phyloP scores from a whole-genome alignment of 2,329 filamentous ascomycete species.

The Epicoccum sorghinum region DNA sequence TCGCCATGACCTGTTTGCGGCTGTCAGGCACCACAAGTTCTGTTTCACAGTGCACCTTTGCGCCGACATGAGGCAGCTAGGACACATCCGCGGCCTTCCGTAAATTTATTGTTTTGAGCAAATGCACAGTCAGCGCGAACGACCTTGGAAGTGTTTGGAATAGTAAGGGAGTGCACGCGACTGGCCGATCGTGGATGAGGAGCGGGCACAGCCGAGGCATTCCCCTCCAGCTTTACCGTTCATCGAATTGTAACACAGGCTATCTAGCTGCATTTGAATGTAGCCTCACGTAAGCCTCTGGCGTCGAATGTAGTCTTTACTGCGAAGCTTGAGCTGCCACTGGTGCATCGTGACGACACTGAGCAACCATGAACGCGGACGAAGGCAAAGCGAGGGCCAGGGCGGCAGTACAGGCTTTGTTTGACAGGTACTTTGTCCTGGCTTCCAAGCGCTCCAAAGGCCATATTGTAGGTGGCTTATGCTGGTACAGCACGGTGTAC shows the following conservation, averaged over 20 bases:
- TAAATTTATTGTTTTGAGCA: conserved; percentile 17
- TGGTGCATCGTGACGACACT: background rate
- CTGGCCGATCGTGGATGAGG: conserved; percentile 1
- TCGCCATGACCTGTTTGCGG: conserved; percentile 19
- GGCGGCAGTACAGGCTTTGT: conserved; percentile 45
- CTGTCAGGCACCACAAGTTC: conserved; percentile 16
- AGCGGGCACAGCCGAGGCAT: conserved; percentile 22
- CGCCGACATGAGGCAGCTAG: conserved; percentile 20
- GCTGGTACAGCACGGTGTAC: too few species aligned
- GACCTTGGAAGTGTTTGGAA: background rate
- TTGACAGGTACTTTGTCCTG: conserved; percentile 45
- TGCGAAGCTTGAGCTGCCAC: background rate
- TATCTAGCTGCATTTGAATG: conserved; percentile 4
- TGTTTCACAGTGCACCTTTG: conserved; percentile 22
- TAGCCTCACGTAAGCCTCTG: conserved; percentile 2
- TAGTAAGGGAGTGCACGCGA: conserved; percentile 12
- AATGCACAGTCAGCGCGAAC: background rate
- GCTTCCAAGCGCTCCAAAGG: conserved; percentile 36
- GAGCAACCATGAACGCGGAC: conserved; percentile 29
- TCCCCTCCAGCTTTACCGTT: conserved; percentile 11
- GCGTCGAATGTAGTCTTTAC: conserved; percentile 6
- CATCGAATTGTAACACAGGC: conserved; percentile 11
- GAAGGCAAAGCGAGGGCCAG: conserved; percentile 43
- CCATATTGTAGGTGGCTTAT: conserved; percentile 34
- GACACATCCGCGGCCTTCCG: background rate